Base-by-base conservation (phyloP, 805 yeast genomes). In the Starmerella gropengiesseri region DNA sequence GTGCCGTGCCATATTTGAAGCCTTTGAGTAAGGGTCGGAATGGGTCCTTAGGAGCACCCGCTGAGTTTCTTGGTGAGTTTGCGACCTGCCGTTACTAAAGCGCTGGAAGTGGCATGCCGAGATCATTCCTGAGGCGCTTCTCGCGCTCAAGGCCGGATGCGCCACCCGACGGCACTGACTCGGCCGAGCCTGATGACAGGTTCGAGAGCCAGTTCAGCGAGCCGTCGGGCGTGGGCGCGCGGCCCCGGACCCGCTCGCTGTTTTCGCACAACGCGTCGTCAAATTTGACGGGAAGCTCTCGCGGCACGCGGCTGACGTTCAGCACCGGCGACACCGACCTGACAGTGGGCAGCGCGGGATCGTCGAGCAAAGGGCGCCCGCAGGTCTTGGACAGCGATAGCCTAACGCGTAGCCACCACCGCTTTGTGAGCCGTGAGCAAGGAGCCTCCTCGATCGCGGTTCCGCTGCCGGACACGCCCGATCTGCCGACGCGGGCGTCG, bases 291-390 rank as follows among this genome's bases (percentile, higher is more conserved):
- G 29, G 18, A 13, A 25, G 43, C 29, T 31, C 47, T 16, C 34
- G 39, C 9, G 28, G 38, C 34, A 39, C 41, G 9, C 22, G 44
- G 13, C 21, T 23, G 2, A 44, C 47, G 2, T n/a, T 18, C 27
- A 22, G 37, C 16, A 44, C 47, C 7, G 37, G n/a, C 5, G 37
- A 33, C 25, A 44, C 47, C 3, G 31, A 17, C 17, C 35, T 44
- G 37, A 19, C 29, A 17, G 41, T 21, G 29, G 37, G 20, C 23
- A 34, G n/a, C 13, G 37, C 37, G 13, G 20, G 22, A 5, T 34
- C 42, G 14, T 35, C 40, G 21, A 12, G 38, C n/a, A 30, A 36
- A 11, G 40, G 25, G 18, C 37, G 31, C 2, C 46, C 40, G 6
- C 26, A 31, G 16, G 31, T 44, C 11, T 31, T 16, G n/a, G 37